phyloP scores from a whole-genome alignment of 106 monocot species.

The Allium sativum region DNA sequence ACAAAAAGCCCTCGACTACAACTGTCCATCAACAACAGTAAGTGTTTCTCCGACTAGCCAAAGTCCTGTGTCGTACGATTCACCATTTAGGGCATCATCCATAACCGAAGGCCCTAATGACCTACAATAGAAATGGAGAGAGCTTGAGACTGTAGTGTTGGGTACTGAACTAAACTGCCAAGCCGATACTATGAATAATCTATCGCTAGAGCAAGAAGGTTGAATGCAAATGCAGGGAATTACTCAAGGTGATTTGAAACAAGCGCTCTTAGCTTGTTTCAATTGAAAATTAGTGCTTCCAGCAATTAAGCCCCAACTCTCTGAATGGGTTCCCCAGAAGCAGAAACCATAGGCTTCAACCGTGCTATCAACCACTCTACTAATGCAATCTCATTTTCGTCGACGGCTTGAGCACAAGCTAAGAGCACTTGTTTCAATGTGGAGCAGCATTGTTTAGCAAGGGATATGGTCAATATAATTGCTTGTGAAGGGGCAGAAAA shows the following conservation, averaged over 20 bases:
- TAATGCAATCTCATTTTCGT: too few relatives aligned
- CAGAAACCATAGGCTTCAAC: conserved; percentile 56
- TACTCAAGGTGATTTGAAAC: conserved; percentile 58
- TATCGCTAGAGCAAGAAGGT: conserved; percentile 8
- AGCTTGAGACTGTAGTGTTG: conserved; percentile 64
- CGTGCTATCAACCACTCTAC: too few relatives aligned
- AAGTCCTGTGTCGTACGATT: conserved; percentile 52
- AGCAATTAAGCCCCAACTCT: too few relatives aligned
- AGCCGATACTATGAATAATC: conserved; percentile 20
- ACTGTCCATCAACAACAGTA: conserved; percentile 33
- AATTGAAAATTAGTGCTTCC: too few relatives aligned
- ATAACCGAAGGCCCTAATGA: conserved; percentile 67
- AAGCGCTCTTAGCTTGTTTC: conserved; percentile 44
- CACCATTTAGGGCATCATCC: conserved; percentile 58
- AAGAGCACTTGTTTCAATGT: too few relatives aligned
- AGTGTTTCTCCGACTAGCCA: conserved; percentile 31
- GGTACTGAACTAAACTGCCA: conserved; percentile 35
- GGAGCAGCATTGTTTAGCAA: conserved; percentile 90
- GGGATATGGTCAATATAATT: conserved; percentile 95
- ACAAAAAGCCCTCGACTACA: too few relatives aligned
- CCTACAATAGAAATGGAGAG: conserved; percentile 50
- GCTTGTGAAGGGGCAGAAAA: too few relatives aligned
- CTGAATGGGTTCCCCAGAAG: too few relatives aligned
- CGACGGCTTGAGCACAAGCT: too few relatives aligned
- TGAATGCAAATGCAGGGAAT: conserved; percentile 41